A percentile compares a stretch with the other conserved stretches of the same genome.
Evolutionary conservation across 257 asterid species (phyloP).

Genomic region (Handroanthus guayacan): DNA sequence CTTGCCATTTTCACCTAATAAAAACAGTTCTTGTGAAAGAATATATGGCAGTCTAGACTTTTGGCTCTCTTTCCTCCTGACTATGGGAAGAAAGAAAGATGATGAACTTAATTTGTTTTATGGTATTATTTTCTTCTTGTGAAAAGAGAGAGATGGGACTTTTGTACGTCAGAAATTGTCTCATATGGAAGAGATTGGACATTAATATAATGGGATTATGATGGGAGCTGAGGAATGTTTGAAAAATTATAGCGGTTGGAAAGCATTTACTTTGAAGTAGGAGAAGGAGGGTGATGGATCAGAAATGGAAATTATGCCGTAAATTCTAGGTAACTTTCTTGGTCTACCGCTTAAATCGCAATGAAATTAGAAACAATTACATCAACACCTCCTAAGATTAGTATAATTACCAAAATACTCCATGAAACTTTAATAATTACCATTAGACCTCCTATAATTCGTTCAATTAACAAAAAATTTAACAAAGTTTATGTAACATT

Average conservation of each 20-base stretch:
- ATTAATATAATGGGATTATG: neutral
- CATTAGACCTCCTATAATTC: no score
- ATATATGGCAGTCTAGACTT: no score
- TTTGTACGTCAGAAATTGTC: neutral
- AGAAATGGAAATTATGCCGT: neutral
- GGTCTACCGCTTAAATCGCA: neutral
- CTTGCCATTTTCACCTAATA: slow-evolving; percentile 21
- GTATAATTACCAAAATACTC: no score
- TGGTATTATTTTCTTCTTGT: neutral
- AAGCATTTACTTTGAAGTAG: neutral
- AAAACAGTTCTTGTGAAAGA: no score
- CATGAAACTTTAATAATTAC: no score
- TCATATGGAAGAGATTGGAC: neutral
- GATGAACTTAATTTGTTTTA: neutral
- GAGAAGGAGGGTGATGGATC: neutral
- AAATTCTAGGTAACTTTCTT: neutral
- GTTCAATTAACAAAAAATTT: no score
- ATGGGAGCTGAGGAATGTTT: no score
- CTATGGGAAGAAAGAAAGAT: slow-evolving; percentile 38
- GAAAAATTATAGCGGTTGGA: no score
- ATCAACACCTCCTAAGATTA: neutral
- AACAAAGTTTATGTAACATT: no score
- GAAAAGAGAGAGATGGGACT: neutral
- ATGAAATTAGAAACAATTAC: neutral
- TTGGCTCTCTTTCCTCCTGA: slow-evolving; percentile 30